Conservation (phyloP, 495 filamentous ascomycete genomes). For the Podospora tetraspora region DNA sequence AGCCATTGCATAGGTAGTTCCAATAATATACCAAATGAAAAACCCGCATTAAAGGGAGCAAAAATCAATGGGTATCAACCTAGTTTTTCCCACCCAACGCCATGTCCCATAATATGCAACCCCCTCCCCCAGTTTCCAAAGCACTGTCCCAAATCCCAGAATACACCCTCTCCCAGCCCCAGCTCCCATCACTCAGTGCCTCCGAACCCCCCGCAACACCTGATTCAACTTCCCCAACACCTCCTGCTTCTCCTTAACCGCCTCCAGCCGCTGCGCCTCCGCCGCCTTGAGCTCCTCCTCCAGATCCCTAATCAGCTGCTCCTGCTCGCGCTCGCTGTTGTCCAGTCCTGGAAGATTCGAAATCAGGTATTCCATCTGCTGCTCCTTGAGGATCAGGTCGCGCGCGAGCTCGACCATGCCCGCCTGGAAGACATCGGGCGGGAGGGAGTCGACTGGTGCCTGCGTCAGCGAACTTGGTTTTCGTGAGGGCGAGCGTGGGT, state of each 20-base stretch:
- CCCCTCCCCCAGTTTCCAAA: neutral
- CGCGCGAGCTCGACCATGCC: constrained; percentile 76
- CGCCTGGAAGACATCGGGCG: constrained; percentile 60
- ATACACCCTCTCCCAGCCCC: neutral
- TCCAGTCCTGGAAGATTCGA: constrained; percentile 79
- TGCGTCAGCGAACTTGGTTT: constrained; percentile 6
- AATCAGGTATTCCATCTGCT: constrained; percentile 89
- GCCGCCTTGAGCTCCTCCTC: constrained; percentile 69
- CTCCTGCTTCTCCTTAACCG: constrained; percentile 64
- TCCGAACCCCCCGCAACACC: constrained; percentile 54
- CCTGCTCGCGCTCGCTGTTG: constrained; percentile 77
- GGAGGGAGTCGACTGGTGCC: constrained; percentile 51
- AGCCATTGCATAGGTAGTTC: neutral
- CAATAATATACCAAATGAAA: neutral
- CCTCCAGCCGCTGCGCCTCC: constrained; percentile 65
- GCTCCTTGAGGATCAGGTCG: constrained; percentile 83
- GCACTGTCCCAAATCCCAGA: neutral
- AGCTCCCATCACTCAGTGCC: constrained; percentile 33
- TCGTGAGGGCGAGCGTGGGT: neutral
- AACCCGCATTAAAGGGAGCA: neutral
- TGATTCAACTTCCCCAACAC: constrained; percentile 63
- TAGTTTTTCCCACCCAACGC: neutral
- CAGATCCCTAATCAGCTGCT: constrained; percentile 64
- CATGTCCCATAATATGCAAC: neutral
- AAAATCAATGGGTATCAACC: neutral